These are phyloP conservation scores for Trametes meyenii DNA, from an alignment of 768 basidiomycete genomes.

Conservation along the genomic window DNA sequence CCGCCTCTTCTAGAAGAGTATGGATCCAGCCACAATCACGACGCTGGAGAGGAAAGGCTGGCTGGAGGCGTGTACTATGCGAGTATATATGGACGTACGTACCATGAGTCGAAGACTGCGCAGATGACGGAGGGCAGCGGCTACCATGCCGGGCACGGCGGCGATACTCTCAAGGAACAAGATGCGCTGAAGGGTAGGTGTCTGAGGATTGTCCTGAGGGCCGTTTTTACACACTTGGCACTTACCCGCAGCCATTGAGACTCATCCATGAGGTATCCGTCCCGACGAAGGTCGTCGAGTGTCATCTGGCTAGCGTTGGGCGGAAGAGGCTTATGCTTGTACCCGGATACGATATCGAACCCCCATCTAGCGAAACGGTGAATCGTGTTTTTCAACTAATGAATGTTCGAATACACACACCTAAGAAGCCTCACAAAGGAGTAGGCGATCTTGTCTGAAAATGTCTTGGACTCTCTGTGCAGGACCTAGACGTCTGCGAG, in stretches of 20 bases:
- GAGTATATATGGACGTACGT: constrained; percentile 29
- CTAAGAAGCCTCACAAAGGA: constrained; percentile 60
- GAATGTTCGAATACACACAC: constrained; percentile 34
- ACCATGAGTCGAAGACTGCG: constrained; percentile 89
- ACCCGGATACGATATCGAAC: constrained; percentile 87
- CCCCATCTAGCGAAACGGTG: constrained; percentile 45
- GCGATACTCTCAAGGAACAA: constrained; percentile 87
- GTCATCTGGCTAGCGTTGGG: constrained; percentile 59
- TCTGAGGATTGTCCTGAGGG: neutral
- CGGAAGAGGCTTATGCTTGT: constrained; percentile 74
- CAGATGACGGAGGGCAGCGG: constrained; percentile 84
- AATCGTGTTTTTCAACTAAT: neutral
- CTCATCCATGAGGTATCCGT: constrained; percentile 74
- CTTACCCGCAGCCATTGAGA: constrained; percentile 76
- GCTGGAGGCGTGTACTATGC: neutral
- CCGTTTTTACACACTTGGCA: neutral
- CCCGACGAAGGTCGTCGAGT: constrained; percentile 70
- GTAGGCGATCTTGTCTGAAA: constrained; percentile 75
- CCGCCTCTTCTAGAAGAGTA: constrained; percentile 90
- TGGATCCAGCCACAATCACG: constrained; percentile 83
- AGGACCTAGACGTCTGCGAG: constrained; percentile 59
- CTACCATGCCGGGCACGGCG: constrained; percentile 97
- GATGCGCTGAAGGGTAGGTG: constrained; percentile 44
- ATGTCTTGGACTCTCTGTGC: constrained; percentile 60
- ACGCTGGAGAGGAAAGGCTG: constrained; percentile 39